These are phyloP conservation scores for Patellaria atrata DNA, from an alignment of 495 filamentous ascomycete genomes.

Conservation along the genomic window DNA sequence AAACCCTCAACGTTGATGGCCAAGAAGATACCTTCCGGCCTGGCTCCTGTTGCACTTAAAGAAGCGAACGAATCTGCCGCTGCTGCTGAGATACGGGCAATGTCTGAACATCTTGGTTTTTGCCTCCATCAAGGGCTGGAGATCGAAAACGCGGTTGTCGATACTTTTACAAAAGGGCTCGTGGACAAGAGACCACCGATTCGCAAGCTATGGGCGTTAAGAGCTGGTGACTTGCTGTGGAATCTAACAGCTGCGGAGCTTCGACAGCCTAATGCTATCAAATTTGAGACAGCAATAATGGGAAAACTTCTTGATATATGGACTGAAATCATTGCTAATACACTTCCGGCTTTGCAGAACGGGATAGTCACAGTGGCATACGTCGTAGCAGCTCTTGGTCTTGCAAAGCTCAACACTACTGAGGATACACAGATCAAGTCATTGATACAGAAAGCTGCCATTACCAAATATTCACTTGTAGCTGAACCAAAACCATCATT, in stretches of 20 bases:
- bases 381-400: constrained; percentile 48
- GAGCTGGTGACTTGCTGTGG: constrained; percentile 60
- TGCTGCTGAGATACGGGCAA: constrained; percentile 53
- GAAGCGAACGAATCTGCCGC: constrained; percentile 79
- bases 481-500: constrained; percentile 66
- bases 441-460: constrained; percentile 42
- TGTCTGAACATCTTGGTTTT: constrained; percentile 45
- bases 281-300: constrained; percentile 44
- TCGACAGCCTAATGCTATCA: constrained; percentile 25
- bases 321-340: constrained; percentile 62
- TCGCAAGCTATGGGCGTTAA: constrained; percentile 67
- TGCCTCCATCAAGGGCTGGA: constrained; percentile 43
- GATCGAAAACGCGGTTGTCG: constrained; percentile 46
- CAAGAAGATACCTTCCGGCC: constrained; percentile 46
- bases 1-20: constrained; percentile 41
- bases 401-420: constrained; percentile 32
- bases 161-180: constrained; percentile 66
- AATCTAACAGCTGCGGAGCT: constrained; percentile 30
- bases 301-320: constrained; percentile 57
- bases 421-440: constrained; percentile 30
- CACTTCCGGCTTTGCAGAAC: constrained; percentile 56
- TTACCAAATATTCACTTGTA: constrained; percentile 46
- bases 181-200: constrained; percentile 68
- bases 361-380: constrained; percentile 63
- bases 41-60: constrained; percentile 51